Evolutionary conservation across 2,329 filamentous ascomycete genomes (phyloP).

Genomic region (Teratosphaeria pseudoeucalypti): DNA sequence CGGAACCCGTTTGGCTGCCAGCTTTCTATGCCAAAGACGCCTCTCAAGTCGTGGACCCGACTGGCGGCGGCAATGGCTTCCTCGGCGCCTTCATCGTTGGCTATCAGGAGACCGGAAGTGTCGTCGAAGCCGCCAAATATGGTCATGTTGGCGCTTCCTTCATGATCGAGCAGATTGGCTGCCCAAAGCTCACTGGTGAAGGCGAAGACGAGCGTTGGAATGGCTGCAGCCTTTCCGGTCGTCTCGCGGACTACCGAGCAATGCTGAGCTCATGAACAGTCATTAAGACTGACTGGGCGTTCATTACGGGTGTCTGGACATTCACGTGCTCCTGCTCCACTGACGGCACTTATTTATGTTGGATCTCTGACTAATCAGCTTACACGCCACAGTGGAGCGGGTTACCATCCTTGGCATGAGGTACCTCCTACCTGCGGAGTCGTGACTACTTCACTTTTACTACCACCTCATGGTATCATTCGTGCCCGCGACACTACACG

Average conservation of each 20-base stretch:
- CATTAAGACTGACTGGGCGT: neutral
- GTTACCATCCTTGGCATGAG: neutral
- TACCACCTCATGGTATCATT: neutral
- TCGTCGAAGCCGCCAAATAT: constrained; percentile 13
- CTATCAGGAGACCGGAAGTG: constrained; percentile 12
- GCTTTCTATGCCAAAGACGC: constrained; percentile 11
- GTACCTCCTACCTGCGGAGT: neutral
- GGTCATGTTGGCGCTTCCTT: constrained; percentile 20
- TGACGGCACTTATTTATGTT: neutral
- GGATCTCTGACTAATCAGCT: neutral
- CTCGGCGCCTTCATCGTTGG: constrained; percentile 19
- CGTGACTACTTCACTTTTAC: neutral
- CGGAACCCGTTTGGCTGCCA: constrained; percentile 10
- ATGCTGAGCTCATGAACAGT: neutral
- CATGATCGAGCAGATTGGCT: constrained; percentile 16
- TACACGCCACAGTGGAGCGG: neutral
- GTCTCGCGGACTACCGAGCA: constrained; percentile 27
- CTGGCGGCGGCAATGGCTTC: constrained; percentile 22
- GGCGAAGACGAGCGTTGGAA: constrained; percentile 37
- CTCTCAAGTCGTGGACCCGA: constrained; percentile 14
- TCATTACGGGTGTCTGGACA: neutral
- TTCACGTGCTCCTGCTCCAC: neutral
- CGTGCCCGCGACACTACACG: neutral
- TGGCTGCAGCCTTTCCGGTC: constrained; percentile 30
- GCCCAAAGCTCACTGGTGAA: constrained; percentile 29